Evolutionary conservation across 805 yeast species (phyloP), one percentile per base, ranked within the genome.

Genomic region (Pichia membranifaciens): DNA sequence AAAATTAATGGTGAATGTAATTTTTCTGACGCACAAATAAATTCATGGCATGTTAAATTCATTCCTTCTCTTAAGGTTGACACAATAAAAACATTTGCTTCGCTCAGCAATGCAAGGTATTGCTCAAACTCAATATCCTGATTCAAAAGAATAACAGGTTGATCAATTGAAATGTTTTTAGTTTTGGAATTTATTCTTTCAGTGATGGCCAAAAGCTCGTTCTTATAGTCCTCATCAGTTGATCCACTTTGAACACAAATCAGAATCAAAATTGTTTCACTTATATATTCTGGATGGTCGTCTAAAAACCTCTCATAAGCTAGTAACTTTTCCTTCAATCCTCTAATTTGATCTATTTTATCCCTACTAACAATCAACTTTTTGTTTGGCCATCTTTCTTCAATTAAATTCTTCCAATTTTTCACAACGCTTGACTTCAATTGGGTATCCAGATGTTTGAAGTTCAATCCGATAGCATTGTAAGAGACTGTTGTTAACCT

Each of bases 41-140:
- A 93, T 63, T 93, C 99, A 61, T 93, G 99, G 56, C 96, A 91
- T 0, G 98, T 90, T 59, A 93, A 72, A 58, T 93, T 93, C 89
- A 93, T 86, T 22, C 99, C 99, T 65, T 93, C 99, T 61, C 99
- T 81, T 73, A 91, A 77, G 1, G 96, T 86, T 9, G 95, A 82
- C 2, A 91, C 96, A 38, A 86, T 81, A 59, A 93, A 93, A 1
- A 80, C 72, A 54, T 87, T 95, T 1, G 98, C 96, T 60, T 89
- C 97, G 33, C 81, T 70, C 40, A 86, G 75, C 43, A 93, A 68
- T 0, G 96, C 98, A 49, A 93, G 64, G 61, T 93, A 93, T 65
- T 93, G 98, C 47, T 81, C 84, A 61, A 87, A 91, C 34, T 81
- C 90, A 45, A 93, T 78, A 55, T 91, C 97, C 62, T 88, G 95